Base-by-base conservation (phyloP, 257 asterid species). In the Leptodermis oblonga region DNA sequence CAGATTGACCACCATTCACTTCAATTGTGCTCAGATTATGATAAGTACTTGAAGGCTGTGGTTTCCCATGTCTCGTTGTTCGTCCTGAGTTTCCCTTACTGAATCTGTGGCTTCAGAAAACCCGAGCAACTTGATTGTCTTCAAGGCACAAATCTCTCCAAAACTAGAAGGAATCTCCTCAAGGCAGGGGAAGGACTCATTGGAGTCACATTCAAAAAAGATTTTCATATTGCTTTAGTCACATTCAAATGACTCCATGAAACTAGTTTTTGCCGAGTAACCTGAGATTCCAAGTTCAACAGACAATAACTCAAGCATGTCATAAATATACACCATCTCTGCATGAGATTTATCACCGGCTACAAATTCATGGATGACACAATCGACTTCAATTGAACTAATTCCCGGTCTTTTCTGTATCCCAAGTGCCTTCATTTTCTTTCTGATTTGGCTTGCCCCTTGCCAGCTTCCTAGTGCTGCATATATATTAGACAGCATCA, bases 371-470 rank as follows among this genome's bases (percentile, higher is more conserved):
- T 80, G 80, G 70, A 83, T 23, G 45, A 41, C 61, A 28, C 92
- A 83, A 61, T 77, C 73, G 51, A 88, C 58, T 80, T 88, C 92
- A 43, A 88, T 74, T 3, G 88, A 84, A 68, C 97, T 88, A 18
- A 80, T 73, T 62, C 97, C 96, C 0, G 84, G 92, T 61, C 30
- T 76, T 83, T 90, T 90, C 58, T 75, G 86, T 59, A 90, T 72
- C 2, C 95, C 91, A 20, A 61, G 90, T 25, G 67, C 83, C 86
- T 90, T 90, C 97, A 90, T 90, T 78, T 76, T 87, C 88, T 72
- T 86, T 86, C 97, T 84, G 72, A 83, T 80, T 0, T 79, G 78
- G 77, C 87, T 81, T 30, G 96, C 95, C 71, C 95, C 95, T 7
- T 62, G 73, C 96, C 96, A 88, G 59, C 92, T 85, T 59, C 95